These are phyloP conservation scores for Solanum sparsipilum DNA, from an alignment of 257 asterid species.

Conservation along the genomic window DNA sequence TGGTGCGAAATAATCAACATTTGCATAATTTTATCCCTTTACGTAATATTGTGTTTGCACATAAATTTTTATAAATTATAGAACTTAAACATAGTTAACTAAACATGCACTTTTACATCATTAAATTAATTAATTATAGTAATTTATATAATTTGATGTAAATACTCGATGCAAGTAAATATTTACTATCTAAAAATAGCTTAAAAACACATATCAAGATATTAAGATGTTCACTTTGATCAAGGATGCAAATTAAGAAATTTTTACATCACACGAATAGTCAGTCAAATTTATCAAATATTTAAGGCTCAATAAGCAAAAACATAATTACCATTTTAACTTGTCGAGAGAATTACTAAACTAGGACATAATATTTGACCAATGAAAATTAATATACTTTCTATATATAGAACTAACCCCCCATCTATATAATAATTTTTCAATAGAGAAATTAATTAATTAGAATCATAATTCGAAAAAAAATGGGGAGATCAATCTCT, in stretches of 20 bases:
- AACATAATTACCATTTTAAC: not conserved
- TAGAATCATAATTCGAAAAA: not conserved
- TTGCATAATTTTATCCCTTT: not conserved
- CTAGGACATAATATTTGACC: not conserved
- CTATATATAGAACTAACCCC: not conserved
- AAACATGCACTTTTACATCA: not conserved
- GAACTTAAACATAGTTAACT: too few species aligned
- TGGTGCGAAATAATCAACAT: not conserved
- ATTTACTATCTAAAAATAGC: not conserved
- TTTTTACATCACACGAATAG: not conserved
- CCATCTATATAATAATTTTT: not conserved
- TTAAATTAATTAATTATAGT: too few species aligned
- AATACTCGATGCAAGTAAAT: accelerated
- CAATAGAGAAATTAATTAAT: not conserved
- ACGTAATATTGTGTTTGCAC: not conserved
- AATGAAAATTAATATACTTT: not conserved
- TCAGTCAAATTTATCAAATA: not conserved
- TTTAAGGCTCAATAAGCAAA: not conserved
- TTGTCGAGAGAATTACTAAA: not conserved
- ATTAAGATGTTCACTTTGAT: not conserved
- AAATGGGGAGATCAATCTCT: not conserved
- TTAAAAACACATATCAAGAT: not conserved
- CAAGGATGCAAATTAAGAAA: not conserved
- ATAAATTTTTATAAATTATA: too few species aligned
- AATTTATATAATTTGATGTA: not conserved